phyloP scores from a whole-genome alignment of 1,284 basidiomycete species.

The Cutaneotrichosporon sp. region DNA sequence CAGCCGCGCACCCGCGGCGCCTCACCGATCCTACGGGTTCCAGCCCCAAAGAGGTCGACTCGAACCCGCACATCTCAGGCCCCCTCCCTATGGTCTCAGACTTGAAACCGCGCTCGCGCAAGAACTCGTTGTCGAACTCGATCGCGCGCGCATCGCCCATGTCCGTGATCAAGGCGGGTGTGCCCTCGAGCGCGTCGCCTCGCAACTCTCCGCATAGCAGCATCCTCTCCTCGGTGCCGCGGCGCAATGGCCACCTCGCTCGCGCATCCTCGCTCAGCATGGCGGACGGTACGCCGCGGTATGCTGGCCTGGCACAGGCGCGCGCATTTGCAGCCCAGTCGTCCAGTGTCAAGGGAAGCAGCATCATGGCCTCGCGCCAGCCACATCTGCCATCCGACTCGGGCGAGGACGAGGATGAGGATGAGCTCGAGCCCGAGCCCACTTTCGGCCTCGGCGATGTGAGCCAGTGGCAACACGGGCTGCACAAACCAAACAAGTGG shows the following conservation, averaged over 20 bases:
- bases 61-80: slow-evolving; percentile 29
- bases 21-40: slow-evolving; percentile 14
- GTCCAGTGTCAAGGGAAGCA: slow-evolving; percentile 5
- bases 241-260: neutral
- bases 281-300: slow-evolving; percentile 12
- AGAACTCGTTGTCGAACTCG: slow-evolving; percentile 3
- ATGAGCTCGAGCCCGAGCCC: slow-evolving; percentile 14
- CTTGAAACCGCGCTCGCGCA: slow-evolving; percentile 3
- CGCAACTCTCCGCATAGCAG: slow-evolving; percentile 1
- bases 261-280: neutral
- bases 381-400: neutral
- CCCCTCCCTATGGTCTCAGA: slow-evolving; percentile 28
- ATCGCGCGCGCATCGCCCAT: neutral
- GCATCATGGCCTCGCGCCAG: slow-evolving; percentile 4
- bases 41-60: slow-evolving; percentile 15
- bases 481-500: slow-evolving; percentile 13
- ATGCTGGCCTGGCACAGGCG: slow-evolving; percentile 18
- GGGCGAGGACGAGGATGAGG: slow-evolving; percentile 6
- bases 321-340: slow-evolving; percentile 24
- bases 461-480: neutral
- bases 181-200: neutral
- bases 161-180: neutral
- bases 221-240: neutral
- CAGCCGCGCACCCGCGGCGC: slow-evolving; percentile 7
- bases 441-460: neutral